Evolutionary conservation across 306 rosid genomes (phyloP), one percentile per base, ranked within the genome.

Genomic region (Abrus pulchellus): DNA sequence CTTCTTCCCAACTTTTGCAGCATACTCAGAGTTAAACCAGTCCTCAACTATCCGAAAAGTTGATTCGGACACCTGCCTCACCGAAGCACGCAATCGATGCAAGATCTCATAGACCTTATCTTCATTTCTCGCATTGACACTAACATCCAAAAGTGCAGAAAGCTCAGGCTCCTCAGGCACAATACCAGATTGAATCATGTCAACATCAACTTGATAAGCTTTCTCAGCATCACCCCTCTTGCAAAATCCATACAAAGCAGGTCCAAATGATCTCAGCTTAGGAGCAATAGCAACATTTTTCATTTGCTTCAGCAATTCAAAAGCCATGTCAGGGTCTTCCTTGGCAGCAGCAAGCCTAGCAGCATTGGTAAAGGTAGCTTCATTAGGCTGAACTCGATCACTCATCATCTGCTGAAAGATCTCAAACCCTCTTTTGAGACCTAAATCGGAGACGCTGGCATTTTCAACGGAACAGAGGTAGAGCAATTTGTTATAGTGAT

Each of bases 261-360:
- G 99, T n/a, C 82, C 97, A 53, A 90, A 96, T 0, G 98, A 93
- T 76, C 99, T 90, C 85, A 96, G 80, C 85, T 72, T 93, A 11
- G 97, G 98, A 0, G 52, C 72, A 63, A 93, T 86, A 3, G 83
- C 91, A 9, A 63, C 80, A 71, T 45, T 77, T 70, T 90, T 90
- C 99, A 95, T 93, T 72, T 81, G 90, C 86, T 83, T 90, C 43
- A 92, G 88, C 83, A 93, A 81, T 63, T 86, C 90, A 70, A 93
- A 96, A 29, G 98, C 99, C 97, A 89, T 93, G 14, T 92, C 90
- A 0, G 97, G 97, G 40, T 93, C 97, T 36, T 88, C 91, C 78
- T 59, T 90, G 8, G 86, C 94, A 54, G 89, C 90, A 1, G 97
- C 92, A 14, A 92, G 83, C 85, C 99, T 92, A 7, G 99, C 98